Conservation (phyloP, 306 rosid genomes). For the Adenanthera pavonina region DNA sequence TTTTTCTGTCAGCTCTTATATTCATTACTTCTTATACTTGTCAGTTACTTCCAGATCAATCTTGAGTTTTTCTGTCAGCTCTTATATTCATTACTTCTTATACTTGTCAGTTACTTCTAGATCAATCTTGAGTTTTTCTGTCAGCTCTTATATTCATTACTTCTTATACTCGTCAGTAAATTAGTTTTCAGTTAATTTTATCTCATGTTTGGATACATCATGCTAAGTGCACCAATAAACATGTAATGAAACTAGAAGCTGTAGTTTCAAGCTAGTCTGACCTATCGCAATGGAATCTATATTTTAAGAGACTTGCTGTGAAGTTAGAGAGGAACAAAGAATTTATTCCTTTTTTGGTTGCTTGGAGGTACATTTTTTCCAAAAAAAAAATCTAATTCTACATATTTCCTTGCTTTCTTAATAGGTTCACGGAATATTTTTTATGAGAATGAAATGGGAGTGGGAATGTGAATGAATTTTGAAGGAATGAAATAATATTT, state of each 20-base stretch:
- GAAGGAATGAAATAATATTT: too few species aligned
- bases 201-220: not conserved
- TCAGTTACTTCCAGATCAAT: not conserved
- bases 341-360: not conserved
- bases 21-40: not conserved
- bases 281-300: not conserved
- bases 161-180: not conserved
- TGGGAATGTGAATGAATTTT: too few species aligned
- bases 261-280: not conserved
- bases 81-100: not conserved
- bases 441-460: too few species aligned
- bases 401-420: not conserved
- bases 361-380: not conserved
- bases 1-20: too few species aligned
- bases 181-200: too few species aligned
- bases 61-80: too few species aligned
- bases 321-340: not conserved
- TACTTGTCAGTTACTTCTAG: not conserved
- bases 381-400: not conserved
- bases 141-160: too few species aligned
- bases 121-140: not conserved
- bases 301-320: not conserved
- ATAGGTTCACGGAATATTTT: too few species aligned
- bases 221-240: not conserved
- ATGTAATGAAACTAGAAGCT: not conserved